Percentiles rank a stretch among this genome's conserved stretches.
Evolutionary conservation across 129 eudicot genomes (phyloP).

Genomic region (Lonicera japonica): DNA sequence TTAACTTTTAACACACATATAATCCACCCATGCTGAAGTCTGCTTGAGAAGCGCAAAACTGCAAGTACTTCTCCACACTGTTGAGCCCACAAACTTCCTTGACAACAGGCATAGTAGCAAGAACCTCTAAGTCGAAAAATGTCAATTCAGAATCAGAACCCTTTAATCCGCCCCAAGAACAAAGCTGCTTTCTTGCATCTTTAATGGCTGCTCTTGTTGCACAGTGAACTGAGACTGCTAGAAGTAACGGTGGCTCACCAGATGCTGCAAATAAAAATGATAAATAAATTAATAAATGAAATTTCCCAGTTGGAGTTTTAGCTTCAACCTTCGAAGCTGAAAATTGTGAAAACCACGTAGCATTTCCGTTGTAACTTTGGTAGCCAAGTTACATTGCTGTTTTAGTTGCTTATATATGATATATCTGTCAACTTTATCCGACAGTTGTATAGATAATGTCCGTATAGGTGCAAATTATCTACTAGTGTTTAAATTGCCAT

Average conservation of each 20-base stretch:
- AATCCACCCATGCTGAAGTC: too few species aligned
- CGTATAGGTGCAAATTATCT: too few species aligned
- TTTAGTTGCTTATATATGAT: too few species aligned
- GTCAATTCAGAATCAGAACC: slow-evolving; percentile 10
- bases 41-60: slow-evolving; percentile 26
- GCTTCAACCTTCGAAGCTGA: too few species aligned
- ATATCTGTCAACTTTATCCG: too few species aligned
- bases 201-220: slow-evolving; percentile 86
- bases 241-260: slow-evolving; percentile 90
- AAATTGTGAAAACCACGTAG: too few species aligned
- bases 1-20: too few species aligned
- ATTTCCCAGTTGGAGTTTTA: neutral
- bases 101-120: slow-evolving; percentile 89
- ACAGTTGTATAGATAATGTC: too few species aligned
- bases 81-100: slow-evolving; percentile 75
- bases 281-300: neutral
- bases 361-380: too few species aligned
- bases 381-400: too few species aligned
- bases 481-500: too few species aligned
- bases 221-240: slow-evolving; percentile 83
- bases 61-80: slow-evolving; percentile 54
- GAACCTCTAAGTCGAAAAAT: slow-evolving; percentile 74
- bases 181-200: slow-evolving; percentile 66
- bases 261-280: slow-evolving; percentile 44
- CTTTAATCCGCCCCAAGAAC: slow-evolving; percentile 51